Conservation (phyloP, 2,329 filamentous ascomycete species). For the Fusarium udum region DNA sequence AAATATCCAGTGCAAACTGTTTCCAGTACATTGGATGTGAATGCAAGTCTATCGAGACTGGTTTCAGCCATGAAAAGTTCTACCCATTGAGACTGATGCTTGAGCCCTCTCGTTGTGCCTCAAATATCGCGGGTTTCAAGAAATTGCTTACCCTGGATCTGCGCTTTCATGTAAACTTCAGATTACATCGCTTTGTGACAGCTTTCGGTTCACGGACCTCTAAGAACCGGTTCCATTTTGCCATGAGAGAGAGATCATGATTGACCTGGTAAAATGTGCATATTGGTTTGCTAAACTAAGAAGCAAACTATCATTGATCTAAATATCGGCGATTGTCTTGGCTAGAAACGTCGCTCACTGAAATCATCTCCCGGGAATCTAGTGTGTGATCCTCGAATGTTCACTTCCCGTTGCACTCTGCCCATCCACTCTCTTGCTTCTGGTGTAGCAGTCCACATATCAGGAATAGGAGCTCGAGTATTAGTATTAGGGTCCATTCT, state of each 20-base stretch:
- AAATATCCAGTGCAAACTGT: not conserved
- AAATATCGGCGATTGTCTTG: too few species aligned
- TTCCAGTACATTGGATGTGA: fast-evolving
- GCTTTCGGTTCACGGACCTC: fast-evolving
- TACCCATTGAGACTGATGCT: fast-evolving
- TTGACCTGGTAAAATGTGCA: too few species aligned
- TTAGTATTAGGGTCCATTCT: not conserved
- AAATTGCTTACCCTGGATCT: not conserved
- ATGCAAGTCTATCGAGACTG: fast-evolving
- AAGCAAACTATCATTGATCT: not conserved
- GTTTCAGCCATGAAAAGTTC: fast-evolving
- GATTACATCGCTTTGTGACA: fast-evolving
- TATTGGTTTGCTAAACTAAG: not conserved
- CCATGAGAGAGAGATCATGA: not conserved
- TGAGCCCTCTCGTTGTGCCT: not conserved
- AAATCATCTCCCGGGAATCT: not conserved
- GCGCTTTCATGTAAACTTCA: fast-evolving
- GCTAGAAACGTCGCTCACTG: too few species aligned
- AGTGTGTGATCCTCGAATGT: not conserved
- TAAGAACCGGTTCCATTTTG: not conserved
- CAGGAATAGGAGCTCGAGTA: not conserved
- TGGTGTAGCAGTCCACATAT: not conserved
- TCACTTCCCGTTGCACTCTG: not conserved
- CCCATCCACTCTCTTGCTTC: not conserved
- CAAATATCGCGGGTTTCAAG: too few species aligned